Evolutionary conservation across 768 basidiomycete genomes (phyloP), one percentile per base, ranked within the genome.

Genomic region (Hericium alpestre): DNA sequence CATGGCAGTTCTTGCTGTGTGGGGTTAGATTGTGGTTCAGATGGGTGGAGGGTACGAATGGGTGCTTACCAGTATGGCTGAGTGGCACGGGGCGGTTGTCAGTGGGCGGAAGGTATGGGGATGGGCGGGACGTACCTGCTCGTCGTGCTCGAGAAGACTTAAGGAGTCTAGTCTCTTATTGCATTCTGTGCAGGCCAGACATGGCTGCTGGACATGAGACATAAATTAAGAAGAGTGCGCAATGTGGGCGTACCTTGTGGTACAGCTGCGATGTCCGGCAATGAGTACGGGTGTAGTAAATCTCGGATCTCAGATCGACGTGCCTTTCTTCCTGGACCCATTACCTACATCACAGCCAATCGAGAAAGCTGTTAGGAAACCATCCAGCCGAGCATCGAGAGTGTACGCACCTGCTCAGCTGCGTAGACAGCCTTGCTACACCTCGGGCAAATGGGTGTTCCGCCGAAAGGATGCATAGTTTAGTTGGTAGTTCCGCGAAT

Each of bases 281-380:
- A 32, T 32, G 32, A 32, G 32, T 6, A 32, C 32, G 32, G 32
- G 32, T 32, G 32, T 32, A 32, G 32, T 32, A 9, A 32, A 32
- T 32, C 4, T 7, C 9, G 6, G 32, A 32, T 32, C 32, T 32
- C 32, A 7, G 32, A 32, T 32, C 32, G 59, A 61, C 79, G 65
- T 66, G 90, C 92, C 81, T 87, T 92, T 67, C 92, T 80, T 23
- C 87, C 92, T 54, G 92, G 92, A 18, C 92, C 92, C 76, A 93
- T 82, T 32, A 80, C 81, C 87, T 90, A 63, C 39, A 53, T 54
- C 59, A 32, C 4, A 10, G 32, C 32, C 32, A 32, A 32, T 32
- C 8, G 32, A 10, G 2, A 7, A 32, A 32, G 32, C 32, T 32
- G 32, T 32, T 32, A 32, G 32, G 5, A 32, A 9, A 6, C 1